These are phyloP conservation scores for Vitis cinerea DNA, from an alignment of 164 flowering plant genomes.

Conservation along the genomic window DNA sequence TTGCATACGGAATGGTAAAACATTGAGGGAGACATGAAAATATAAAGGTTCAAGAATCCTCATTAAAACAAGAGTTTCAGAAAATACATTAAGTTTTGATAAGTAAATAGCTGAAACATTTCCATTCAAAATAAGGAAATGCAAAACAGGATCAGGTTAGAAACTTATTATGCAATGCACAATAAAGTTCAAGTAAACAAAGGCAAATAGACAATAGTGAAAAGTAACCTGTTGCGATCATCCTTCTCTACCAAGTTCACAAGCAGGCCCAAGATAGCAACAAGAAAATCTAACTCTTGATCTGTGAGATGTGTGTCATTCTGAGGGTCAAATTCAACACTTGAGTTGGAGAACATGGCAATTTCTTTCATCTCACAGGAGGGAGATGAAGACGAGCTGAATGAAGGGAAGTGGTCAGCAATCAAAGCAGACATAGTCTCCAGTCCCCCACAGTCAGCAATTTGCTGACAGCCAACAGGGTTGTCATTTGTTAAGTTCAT, in stretches of 20 bases:
- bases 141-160: background rate
- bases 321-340: constrained; percentile 24
- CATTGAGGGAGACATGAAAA: background rate
- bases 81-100: background rate
- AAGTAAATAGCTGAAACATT: too few species aligned
- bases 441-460: constrained; percentile 81
- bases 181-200: background rate
- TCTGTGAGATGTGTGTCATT: constrained; percentile 58
- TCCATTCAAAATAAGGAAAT: background rate
- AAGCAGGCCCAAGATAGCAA: constrained; percentile 91
- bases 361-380: constrained; percentile 20
- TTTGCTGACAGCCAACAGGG: constrained; percentile 85
- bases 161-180: background rate
- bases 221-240: constrained; percentile 65
- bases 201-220: background rate
- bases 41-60: background rate
- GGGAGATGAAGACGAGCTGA: constrained; percentile 35
- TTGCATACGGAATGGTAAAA: background rate
- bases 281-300: constrained; percentile 89
- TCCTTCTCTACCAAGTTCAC: constrained; percentile 99
- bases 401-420: constrained; percentile 76
- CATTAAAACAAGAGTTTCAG: background rate
- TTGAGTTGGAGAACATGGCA: constrained; percentile 21
- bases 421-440: constrained; percentile 78
- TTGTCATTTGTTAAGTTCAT: constrained; percentile 98